A percentile compares a stretch with the other conserved stretches of the same genome.
Conservation (phyloP, 306 rosid genomes). For the Gastrolobium villosum region DNA sequence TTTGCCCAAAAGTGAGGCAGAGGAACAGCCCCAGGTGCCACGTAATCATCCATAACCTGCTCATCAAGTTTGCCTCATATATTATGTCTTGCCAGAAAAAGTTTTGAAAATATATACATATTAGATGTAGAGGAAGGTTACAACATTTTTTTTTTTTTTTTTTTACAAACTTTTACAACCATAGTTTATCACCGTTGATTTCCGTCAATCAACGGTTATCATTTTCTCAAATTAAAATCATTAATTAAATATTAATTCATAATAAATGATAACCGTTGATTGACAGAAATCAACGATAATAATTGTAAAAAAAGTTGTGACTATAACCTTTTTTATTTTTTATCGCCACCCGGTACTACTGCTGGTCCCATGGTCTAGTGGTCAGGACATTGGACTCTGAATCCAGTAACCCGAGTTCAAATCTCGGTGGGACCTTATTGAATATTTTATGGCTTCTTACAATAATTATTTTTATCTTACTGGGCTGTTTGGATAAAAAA, state of each 20-base stretch:
- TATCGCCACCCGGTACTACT: accelerated
- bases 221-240: no score
- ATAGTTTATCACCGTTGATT: no score
- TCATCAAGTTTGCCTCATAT: conserved; percentile 6
- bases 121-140: no score
- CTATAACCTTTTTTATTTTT: neutral
- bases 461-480: neutral
- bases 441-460: no score
- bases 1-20: conserved; percentile 89
- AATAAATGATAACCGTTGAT: no score
- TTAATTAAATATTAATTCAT: no score
- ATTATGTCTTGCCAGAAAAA: neutral
- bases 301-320: no score
- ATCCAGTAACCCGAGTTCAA: conserved; percentile 68
- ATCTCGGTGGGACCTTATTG: conserved; percentile 84
- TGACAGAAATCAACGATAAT: no score
- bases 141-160: no score
- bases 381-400: conserved; percentile 78
- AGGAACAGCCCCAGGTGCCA: conserved; percentile 93
- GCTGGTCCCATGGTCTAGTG: conserved; percentile 74
- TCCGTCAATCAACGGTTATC: no score
- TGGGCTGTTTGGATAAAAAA: neutral
- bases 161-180: no score
- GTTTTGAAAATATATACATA: neutral
- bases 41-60: conserved; percentile 86